Conservation (phyloP, 1,139 yeast species). For the Geotrichum cucujoidarum region DNA sequence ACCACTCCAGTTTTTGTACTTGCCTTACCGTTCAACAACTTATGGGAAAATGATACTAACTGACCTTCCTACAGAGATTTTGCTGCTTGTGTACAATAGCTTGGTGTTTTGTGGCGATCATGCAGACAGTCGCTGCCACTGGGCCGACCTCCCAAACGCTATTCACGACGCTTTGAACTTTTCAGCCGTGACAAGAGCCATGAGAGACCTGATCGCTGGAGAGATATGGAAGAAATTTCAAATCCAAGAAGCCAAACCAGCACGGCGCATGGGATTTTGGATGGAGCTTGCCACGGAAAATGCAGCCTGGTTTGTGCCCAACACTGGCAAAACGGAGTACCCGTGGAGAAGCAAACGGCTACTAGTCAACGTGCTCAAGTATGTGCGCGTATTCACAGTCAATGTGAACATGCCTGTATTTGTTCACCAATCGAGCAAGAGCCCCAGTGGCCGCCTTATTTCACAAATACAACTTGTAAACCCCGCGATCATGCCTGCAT, state of each 20-base stretch:
- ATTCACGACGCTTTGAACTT: conserved; percentile 2
- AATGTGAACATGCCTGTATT: conserved; percentile 6
- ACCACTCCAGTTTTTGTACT: too few species aligned
- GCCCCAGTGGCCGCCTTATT: background rate
- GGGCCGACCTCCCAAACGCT: too few species aligned
- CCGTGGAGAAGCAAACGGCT: conserved; percentile 5
- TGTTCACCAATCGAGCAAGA: background rate
- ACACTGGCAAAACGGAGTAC: background rate
- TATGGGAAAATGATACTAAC: too few species aligned
- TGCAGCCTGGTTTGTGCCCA: background rate
- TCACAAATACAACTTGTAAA: conserved; percentile 4
- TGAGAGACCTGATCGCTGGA: background rate
- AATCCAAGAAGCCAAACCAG: background rate
- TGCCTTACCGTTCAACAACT: too few species aligned
- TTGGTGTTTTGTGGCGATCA: too few species aligned
- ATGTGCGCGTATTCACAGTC: conserved; percentile 4
- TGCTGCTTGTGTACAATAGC: too few species aligned
- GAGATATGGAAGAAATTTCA: conserved; percentile 2
- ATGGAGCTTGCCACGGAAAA: conserved; percentile 2
- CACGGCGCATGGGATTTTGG: conserved; percentile 4
- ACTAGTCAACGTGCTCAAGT: background rate
- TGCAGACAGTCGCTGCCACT: too few species aligned
- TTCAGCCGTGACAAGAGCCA: background rate
- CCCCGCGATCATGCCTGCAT: conserved; percentile 1
- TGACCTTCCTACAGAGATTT: too few species aligned